phyloP scores from a whole-genome alignment of 2,329 filamentous ascomycete species.

The Scytalidium sp. region DNA sequence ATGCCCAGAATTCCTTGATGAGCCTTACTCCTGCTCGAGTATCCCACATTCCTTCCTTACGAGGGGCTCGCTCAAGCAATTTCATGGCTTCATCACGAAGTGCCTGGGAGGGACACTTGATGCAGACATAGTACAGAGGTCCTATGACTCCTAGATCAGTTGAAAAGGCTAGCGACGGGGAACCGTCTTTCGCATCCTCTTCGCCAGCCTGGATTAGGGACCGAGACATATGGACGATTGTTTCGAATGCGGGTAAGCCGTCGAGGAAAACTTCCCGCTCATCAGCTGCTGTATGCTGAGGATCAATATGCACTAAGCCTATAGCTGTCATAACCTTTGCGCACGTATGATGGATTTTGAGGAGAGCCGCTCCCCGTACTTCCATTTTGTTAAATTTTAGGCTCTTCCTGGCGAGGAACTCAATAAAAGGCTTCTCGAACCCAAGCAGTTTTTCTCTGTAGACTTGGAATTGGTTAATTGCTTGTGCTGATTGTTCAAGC shows the following conservation, averaged over 20 bases:
- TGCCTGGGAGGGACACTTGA: constrained; percentile 12
- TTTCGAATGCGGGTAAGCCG: constrained; percentile 12
- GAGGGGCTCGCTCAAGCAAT: constrained; percentile 17
- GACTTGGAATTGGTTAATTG: not conserved
- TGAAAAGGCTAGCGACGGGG: constrained; percentile 20
- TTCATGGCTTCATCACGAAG: constrained; percentile 18
- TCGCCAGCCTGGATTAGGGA: constrained; percentile 23
- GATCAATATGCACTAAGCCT: not conserved
- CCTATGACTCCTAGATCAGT: constrained; percentile 25
- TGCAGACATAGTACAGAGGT: constrained; percentile 23
- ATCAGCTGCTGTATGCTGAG: not conserved
- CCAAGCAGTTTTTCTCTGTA: not conserved
- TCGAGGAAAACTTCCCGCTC: not conserved
- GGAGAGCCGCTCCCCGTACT: constrained; percentile 24
- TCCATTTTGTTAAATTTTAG: constrained; percentile 16
- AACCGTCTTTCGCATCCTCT: constrained; percentile 18
- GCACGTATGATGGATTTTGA: constrained; percentile 24
- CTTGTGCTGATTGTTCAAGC: not conserved
- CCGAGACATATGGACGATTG: constrained; percentile 18
- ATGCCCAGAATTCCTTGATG: constrained; percentile 19
- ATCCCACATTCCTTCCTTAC: constrained; percentile 30
- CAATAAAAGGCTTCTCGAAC: not conserved
- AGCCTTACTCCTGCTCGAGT: constrained; percentile 13
- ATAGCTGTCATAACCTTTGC: constrained; percentile 16
- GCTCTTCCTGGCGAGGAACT: constrained; percentile 9